Percentiles rank a stretch among this genome's conserved stretches.
Conservation (phyloP, 352 stramenopile genomes). For the Aphanomyces stellatus region DNA sequence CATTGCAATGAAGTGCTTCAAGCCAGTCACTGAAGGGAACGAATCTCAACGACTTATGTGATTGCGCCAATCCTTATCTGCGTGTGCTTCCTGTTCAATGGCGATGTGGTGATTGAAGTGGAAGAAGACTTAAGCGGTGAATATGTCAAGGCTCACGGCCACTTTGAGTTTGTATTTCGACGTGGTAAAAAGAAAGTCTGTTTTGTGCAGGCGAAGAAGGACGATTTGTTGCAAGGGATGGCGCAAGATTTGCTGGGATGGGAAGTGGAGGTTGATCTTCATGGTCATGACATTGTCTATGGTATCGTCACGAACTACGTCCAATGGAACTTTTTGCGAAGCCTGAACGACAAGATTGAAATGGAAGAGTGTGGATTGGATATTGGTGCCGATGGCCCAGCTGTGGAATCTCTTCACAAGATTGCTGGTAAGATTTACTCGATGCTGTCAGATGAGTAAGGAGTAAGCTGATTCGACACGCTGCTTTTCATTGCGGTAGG, state of each 20-base stretch:
- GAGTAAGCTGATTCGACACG: not conserved
- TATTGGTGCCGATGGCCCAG: not conserved
- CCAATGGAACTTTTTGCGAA: slow-evolving; percentile 25
- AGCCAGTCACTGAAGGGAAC: not conserved
- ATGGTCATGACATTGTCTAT: slow-evolving; percentile 20
- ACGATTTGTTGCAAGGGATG: slow-evolving; percentile 24
- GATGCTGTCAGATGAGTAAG: not conserved
- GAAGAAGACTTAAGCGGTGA: slow-evolving; percentile 18
- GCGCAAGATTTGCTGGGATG: slow-evolving; percentile 27
- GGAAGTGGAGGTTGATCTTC: slow-evolving; percentile 23
- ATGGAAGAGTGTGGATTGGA: slow-evolving; percentile 20
- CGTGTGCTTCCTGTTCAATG: slow-evolving; percentile 1
- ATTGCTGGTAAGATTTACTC: not conserved
- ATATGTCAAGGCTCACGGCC: slow-evolving; percentile 24
- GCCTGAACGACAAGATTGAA: slow-evolving; percentile 23
- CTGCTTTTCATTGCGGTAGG: too few relatives aligned
- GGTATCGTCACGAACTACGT: slow-evolving; percentile 27
- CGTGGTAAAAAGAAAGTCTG: slow-evolving; percentile 23
- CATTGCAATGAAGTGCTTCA: not conserved
- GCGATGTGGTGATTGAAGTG: not conserved
- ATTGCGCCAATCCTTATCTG: not conserved
- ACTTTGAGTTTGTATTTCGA: slow-evolving; percentile 27
- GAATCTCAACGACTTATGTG: not conserved
- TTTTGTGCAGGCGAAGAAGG: slow-evolving; percentile 26
- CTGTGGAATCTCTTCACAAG: not conserved